A percentile compares a stretch with the other conserved stretches of the same genome.
Evolutionary conservation across 257 asterid species (phyloP).

Genomic region (Primulina eburnea): DNA sequence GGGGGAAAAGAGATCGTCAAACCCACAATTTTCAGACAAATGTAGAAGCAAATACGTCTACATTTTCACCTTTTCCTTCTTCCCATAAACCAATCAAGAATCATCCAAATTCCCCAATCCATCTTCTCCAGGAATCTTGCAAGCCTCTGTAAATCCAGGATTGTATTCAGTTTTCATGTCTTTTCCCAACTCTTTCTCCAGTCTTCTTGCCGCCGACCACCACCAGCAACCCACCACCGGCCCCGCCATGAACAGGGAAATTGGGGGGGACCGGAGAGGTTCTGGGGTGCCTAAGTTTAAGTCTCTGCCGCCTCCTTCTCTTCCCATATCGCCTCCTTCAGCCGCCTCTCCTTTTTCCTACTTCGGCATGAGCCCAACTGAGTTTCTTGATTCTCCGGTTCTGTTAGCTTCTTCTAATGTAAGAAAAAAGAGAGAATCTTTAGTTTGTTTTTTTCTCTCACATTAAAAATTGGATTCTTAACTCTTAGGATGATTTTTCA

Average conservation of each 20-base stretch:
- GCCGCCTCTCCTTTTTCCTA: slow-evolving; percentile 70
- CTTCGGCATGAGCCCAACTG: slow-evolving; percentile 82
- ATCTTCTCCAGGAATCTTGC: not conserved
- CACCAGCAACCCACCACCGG: slow-evolving; percentile 27
- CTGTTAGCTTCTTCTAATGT: slow-evolving; percentile 58
- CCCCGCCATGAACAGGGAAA: slow-evolving; percentile 31
- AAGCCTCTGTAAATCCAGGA: not conserved
- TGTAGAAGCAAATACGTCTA: not conserved
- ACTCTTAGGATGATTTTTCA: not conserved
- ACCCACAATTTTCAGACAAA: not conserved
- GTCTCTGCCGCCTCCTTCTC: slow-evolving; percentile 78
- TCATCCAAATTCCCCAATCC: not conserved
- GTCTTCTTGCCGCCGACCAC: slow-evolving; percentile 53
- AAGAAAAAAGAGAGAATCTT: slow-evolving; percentile 1
- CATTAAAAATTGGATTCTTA: not conserved
- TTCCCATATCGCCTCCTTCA: slow-evolving; percentile 60
- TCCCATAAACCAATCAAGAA: not conserved
- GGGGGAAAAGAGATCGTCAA: not conserved
- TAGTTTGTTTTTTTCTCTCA: not conserved
- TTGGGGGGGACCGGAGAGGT: slow-evolving; percentile 58
- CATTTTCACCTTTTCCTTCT: not conserved
- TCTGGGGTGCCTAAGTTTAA: slow-evolving; percentile 74
- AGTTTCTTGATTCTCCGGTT: slow-evolving; percentile 79
- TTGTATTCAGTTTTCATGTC: not conserved
- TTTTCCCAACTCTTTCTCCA: slow-evolving; percentile 51